Conservation (phyloP, 441 rosid species). For the Pelargonium fulgidum region DNA sequence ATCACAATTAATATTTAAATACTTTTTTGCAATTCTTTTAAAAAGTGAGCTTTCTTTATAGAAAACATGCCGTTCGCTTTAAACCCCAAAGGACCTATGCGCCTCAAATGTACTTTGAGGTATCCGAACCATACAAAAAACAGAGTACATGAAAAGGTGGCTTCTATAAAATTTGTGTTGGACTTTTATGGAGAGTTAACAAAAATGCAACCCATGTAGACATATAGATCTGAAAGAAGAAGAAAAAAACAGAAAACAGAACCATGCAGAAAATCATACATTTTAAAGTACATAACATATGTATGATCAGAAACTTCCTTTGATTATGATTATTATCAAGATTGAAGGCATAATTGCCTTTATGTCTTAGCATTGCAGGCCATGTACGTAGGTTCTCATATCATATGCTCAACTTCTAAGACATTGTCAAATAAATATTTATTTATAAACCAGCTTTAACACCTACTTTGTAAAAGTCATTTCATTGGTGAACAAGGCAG, state of each 20-base stretch:
- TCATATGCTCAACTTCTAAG: background rate
- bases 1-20: too few species aligned
- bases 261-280: background rate
- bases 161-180: background rate
- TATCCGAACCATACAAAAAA: background rate
- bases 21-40: too few species aligned
- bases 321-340: background rate
- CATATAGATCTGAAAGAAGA: background rate
- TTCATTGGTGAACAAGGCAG: background rate
- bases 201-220: background rate
- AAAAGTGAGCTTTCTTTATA: too few species aligned
- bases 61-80: too few species aligned
- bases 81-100: too few species aligned
- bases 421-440: background rate
- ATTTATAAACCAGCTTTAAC: background rate
- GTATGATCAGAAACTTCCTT: background rate
- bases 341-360: background rate
- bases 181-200: background rate
- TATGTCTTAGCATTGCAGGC: background rate
- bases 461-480: background rate
- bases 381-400: background rate
- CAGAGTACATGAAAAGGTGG: background rate
- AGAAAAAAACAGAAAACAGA: background rate
- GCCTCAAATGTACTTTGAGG: background rate
- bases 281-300: background rate